Evolutionary conservation across 2,329 filamentous ascomycete genomes (phyloP), one percentile per base, ranked within the genome.

Genomic region (Coniosporium tulheliwenetii): DNA sequence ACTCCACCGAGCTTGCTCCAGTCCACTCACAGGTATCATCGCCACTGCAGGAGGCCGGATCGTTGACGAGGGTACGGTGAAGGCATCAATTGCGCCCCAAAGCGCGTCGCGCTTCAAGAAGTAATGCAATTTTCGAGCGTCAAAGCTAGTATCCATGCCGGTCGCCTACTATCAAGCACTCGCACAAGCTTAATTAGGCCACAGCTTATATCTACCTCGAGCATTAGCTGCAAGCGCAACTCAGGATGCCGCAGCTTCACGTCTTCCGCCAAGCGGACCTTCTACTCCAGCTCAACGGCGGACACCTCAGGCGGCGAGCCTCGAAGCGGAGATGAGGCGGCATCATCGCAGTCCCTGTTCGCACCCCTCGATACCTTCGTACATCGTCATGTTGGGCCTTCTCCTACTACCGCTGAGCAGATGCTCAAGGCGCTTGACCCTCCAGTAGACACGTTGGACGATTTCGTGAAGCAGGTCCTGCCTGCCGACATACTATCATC

Each of bases 341-440:
- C 37, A 30, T 12, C 15, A 9, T 26, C n/a, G 19, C 15, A 14
- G 10, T 39, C 37, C 15, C 10, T 10, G 15, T 66, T 66, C 53
- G 58, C 58, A 33, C 59, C 59, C 32, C 64, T 75, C 43, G 75
- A 80, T 54, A 75, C 75, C 34, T 93, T 94, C 54, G 70, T 81
- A 41, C 73, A 81, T 43, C 77, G 89, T 38, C 89, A 95, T 63
- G 93, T 95, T 63, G 87, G 87, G 1, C 86, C 86, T 3, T 78
- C 80, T 39, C 70, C 79, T 30, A 65, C 70, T 36, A 78, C 83
- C 41, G 73, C 78, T 1, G 66, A 77, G 48, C 68, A 78, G 53
- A 95, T 96, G 89, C 76, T 95, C 44, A 74, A 79, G 51, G 71
- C 72, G 1, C 69, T 96, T 34, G 79, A 85, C 44, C 84, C 85